A percentile compares a stretch with the other conserved stretches of the same genome.
These are phyloP conservation scores for Ophiostoma perfectum DNA, from an alignment of 2,329 filamentous ascomycete species.

Conservation along the genomic window DNA sequence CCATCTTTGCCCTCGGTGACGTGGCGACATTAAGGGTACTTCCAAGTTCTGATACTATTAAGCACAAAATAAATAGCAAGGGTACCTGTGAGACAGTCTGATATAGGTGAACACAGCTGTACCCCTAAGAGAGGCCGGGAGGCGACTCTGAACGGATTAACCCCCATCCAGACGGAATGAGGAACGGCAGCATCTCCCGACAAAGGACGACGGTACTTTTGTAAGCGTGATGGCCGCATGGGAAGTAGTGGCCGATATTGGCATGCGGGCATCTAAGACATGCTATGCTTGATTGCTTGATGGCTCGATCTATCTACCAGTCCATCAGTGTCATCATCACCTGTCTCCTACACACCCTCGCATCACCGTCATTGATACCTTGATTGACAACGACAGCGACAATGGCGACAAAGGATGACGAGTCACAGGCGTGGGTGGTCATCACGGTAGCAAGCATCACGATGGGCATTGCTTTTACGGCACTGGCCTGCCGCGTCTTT, in stretches of 20 bases:
- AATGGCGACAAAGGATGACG: constrained; percentile 1
- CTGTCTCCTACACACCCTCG: not conserved
- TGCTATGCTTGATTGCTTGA: not conserved
- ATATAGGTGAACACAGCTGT: not conserved
- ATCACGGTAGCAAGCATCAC: not conserved
- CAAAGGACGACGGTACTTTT: constrained; percentile 1
- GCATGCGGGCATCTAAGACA: not conserved
- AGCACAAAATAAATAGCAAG: not conserved
- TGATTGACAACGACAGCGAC: not conserved
- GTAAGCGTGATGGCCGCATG: not conserved
- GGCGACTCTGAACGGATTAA: not conserved
- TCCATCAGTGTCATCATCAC: not conserved
- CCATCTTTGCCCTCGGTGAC: not conserved
- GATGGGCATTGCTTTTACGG: not conserved
- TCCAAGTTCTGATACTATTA: not conserved
- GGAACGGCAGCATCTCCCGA: not conserved
- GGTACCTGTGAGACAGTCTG: not conserved
- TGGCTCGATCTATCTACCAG: not conserved
- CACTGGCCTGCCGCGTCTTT: not conserved
- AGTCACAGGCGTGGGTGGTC: constrained; percentile 1
- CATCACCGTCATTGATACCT: not conserved
- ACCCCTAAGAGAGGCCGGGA: not conserved
- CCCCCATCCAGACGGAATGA: not conserved
- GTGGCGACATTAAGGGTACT: not conserved
- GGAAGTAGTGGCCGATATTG: not conserved